A percentile compares a stretch with the other conserved stretches of the same genome.
These are phyloP conservation scores for Solanum okadae DNA, from an alignment of 257 asterid genomes.

Conservation along the genomic window DNA sequence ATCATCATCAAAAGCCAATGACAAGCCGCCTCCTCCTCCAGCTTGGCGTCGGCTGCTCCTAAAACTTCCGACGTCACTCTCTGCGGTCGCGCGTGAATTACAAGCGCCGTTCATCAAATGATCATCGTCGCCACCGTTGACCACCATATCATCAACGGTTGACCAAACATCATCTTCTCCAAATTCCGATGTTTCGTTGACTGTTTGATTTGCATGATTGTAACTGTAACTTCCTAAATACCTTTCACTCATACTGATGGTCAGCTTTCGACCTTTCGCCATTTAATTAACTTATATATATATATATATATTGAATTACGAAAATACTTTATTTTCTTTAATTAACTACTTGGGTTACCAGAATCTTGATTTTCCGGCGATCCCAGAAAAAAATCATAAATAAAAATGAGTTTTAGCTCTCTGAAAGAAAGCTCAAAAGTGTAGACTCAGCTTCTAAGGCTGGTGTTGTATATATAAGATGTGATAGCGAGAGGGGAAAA, in stretches of 20 bases:
- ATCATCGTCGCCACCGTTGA: slow-evolving; percentile 26
- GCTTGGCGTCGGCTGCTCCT: slow-evolving; percentile 6
- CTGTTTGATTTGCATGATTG: slow-evolving; percentile 21
- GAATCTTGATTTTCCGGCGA: slow-evolving; percentile 29
- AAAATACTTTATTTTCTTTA: background rate
- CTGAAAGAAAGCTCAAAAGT: background rate
- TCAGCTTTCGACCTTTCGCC: slow-evolving; percentile 72
- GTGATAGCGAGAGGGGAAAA: slow-evolving; percentile 5
- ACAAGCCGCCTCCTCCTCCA: slow-evolving; percentile 35
- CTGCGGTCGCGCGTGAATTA: slow-evolving; percentile 34
- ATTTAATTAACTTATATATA: slow-evolving; percentile 6
- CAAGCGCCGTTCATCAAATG: slow-evolving; percentile 18
- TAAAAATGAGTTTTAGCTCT: background rate
- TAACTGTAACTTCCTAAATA: slow-evolving; percentile 29
- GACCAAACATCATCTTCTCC: slow-evolving; percentile 86
- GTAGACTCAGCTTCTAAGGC: slow-evolving; percentile 12
- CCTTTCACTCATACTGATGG: slow-evolving; percentile 55
- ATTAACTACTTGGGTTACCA: slow-evolving; percentile 2
- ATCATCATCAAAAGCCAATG: slow-evolving; percentile 58
- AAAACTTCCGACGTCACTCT: background rate
- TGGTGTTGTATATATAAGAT: slow-evolving; percentile 42
- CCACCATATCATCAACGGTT: slow-evolving; percentile 26
- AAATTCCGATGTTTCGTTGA: slow-evolving; percentile 38
- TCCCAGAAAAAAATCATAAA: slow-evolving; percentile 5
- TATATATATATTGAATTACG: background rate